phyloP scores from a whole-genome alignment of 2,329 filamentous ascomycete species.

The Fusarium sp. region DNA sequence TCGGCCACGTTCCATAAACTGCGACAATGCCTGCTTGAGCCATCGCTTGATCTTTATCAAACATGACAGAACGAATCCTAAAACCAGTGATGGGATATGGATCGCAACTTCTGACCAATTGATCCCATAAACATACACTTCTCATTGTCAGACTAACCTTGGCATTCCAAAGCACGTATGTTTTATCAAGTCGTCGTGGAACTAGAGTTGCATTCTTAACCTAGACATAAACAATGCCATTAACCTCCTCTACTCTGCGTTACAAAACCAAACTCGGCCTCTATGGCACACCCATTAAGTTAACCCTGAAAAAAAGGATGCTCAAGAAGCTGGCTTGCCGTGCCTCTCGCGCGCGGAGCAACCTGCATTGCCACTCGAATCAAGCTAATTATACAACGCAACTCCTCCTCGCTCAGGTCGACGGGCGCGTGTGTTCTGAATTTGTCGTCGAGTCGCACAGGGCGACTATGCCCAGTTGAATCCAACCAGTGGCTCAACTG shows the following conservation, averaged over 20 bases:
- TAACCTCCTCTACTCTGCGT: neutral
- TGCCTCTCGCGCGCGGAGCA: neutral
- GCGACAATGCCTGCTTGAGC: neutral
- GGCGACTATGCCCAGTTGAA: too few species aligned
- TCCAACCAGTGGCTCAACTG: neutral
- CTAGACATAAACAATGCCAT: neutral
- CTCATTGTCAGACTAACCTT: neutral
- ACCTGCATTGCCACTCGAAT: neutral
- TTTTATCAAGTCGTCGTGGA: neutral
- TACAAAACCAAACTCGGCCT: neutral
- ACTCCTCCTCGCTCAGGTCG: neutral
- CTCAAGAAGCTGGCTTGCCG: neutral
- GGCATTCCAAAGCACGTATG: neutral
- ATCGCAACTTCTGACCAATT: slow-evolving; percentile 14
- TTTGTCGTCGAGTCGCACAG: neutral
- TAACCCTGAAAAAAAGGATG: neutral
- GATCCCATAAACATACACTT: neutral
- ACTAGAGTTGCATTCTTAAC: neutral
- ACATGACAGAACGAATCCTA: neutral
- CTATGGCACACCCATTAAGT: neutral
- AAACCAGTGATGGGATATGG: neutral
- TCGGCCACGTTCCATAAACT: neutral
- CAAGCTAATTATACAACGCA: neutral
- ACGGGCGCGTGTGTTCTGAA: neutral
- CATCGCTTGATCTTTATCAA: neutral